A percentile compares a stretch with the other conserved stretches of the same genome.
phyloP scores from a whole-genome alignment of 305 asterid species.

The Fraxinus platypoda region DNA sequence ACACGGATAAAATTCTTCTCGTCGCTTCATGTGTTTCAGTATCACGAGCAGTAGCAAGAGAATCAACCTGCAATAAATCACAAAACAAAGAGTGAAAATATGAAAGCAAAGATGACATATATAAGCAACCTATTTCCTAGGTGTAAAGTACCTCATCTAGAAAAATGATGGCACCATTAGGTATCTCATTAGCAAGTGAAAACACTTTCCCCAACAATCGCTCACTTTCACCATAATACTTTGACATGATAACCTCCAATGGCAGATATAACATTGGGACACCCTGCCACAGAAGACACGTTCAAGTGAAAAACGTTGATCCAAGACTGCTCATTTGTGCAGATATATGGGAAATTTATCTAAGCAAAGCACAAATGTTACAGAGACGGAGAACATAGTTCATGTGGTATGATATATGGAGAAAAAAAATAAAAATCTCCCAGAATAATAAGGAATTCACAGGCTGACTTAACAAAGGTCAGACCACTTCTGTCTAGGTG shows the following conservation, averaged over 20 bases:
- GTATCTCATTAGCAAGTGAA: slow-evolving; percentile 83
- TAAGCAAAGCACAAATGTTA: neutral
- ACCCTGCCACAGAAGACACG: slow-evolving; percentile 49
- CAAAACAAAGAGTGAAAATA: neutral
- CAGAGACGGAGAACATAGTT: slow-evolving; percentile 4
- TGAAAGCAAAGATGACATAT: neutral
- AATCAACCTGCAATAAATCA: slow-evolving; percentile 67
- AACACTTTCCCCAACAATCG: slow-evolving; percentile 89
- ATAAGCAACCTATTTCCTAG: neutral
- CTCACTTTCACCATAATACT: slow-evolving; percentile 96
- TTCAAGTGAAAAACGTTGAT: slow-evolving; percentile 14
- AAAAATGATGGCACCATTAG: slow-evolving; percentile 80
- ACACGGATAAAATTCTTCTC: slow-evolving; percentile 81
- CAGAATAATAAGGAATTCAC: neutral
- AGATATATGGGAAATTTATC: slow-evolving; percentile 13
- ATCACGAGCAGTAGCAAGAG: slow-evolving; percentile 93
- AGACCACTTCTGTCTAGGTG: neutral
- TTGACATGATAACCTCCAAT: slow-evolving; percentile 87
- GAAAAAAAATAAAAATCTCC: neutral
- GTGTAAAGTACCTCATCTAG: slow-evolving; percentile 77
- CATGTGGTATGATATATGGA: slow-evolving; percentile 1
- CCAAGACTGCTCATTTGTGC: slow-evolving; percentile 10
- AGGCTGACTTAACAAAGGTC: neutral
- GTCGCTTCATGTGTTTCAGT: slow-evolving; percentile 96
- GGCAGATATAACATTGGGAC: slow-evolving; percentile 88